Evolutionary conservation across 257 asterid species (phyloP), one percentile per base, ranked within the genome.

Genomic region (Nicotiana noctiflora): DNA sequence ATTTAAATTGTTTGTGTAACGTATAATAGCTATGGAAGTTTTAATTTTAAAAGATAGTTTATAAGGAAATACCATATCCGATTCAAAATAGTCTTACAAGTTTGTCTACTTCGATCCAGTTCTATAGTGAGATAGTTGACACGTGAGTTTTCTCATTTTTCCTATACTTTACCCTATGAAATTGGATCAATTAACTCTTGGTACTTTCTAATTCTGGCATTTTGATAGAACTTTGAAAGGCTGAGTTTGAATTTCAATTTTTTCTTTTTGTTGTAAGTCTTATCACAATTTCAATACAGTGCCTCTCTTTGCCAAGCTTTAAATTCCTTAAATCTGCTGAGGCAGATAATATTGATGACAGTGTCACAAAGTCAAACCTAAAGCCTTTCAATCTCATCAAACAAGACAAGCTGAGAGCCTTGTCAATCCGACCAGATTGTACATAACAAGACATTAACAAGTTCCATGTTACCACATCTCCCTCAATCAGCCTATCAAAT

Each of bases 381-480:
- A 70, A 78, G 27, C 86, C 88, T 29, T 74, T 64, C 56, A 0
- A 21, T 76, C 85, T 81, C 87, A 86, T 84, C 65, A 29, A 53
- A 75, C 40, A 51, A 49, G 82, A 86, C 85, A 83, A 74, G 23
- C 25, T 3, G 52, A 83, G 70, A 10, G 83, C 84, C 44, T 78
- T 67, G 44, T 79, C 67, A 52, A 74, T 44, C 27, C 67, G n/a
- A 44, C 82, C 85, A 75, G 80, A 27, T 27, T 74, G 82, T 56
- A 81, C 75, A 52, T 76, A 81, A 63, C 84, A 83, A 77, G 86
- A 80, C 25, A 86, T 66, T 68, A 85, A 27, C 81, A 76, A 59
- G 75, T 82, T 85, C 88, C 88, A 85, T 14, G 86, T 80, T n/a
- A 85, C 84, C 68, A 82, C 86, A 80, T 82, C 84, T 80, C 80